phyloP scores from a whole-genome alignment of 352 stramenopile species.

The Phytopythium litorale region DNA sequence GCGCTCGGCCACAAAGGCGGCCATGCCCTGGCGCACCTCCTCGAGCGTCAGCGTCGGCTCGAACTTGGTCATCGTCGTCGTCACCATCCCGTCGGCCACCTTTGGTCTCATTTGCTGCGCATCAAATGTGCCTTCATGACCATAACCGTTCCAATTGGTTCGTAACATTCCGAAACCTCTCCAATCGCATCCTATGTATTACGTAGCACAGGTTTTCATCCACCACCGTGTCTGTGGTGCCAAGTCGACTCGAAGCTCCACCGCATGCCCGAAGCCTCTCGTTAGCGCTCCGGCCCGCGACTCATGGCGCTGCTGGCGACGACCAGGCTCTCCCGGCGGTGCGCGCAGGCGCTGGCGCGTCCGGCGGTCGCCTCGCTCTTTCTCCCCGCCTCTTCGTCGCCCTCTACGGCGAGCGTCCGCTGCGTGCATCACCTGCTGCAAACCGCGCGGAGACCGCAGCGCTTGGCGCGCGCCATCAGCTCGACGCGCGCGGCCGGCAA shows the following conservation, averaged over 20 bases:
- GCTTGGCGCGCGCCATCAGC: conserved; percentile 8
- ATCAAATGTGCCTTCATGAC: not conserved
- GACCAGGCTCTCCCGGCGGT: conserved; percentile 4
- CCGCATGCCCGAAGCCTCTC: not conserved
- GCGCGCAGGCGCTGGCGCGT: not conserved
- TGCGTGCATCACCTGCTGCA: not conserved
- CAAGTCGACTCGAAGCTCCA: conserved; percentile 2
- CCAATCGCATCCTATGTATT: not conserved
- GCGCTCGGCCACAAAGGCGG: conserved; percentile 25
- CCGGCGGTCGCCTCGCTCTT: not conserved
- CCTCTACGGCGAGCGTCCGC: not conserved
- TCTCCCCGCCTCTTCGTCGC: too few relatives aligned
- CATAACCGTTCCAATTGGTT: not conserved
- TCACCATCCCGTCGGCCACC: not conserved
- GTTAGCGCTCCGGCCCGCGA: not conserved
- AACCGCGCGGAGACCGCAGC: not conserved
- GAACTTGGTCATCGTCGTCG: conserved; percentile 3
- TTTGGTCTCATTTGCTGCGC: not conserved
- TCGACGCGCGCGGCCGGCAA: conserved; percentile 29
- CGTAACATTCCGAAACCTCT: not conserved
- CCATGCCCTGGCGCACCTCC: conserved; percentile 20
- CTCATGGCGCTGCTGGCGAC: conserved; percentile 8
- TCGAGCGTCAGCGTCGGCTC: conserved; percentile 22
- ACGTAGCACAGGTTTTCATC: not conserved
- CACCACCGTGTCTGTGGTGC: not conserved